phyloP scores from a whole-genome alignment of 1,284 basidiomycete species.

The Tylopilus sp. region DNA sequence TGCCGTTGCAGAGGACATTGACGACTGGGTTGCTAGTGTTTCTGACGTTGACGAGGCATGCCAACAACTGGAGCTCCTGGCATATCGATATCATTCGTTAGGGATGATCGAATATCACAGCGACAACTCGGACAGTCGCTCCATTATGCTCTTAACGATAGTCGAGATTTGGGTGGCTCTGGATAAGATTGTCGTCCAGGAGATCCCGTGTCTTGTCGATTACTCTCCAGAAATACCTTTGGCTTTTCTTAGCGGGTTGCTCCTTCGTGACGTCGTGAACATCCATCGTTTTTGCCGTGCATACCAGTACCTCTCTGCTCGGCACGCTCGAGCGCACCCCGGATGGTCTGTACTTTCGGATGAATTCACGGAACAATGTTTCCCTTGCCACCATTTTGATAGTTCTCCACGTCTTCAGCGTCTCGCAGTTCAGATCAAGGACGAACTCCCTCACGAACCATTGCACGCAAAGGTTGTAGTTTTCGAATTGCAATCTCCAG shows the following conservation, averaged over 20 bases:
- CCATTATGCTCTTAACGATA: not conserved
- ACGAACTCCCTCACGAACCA: not conserved
- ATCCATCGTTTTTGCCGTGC: not conserved
- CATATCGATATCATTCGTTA: not conserved
- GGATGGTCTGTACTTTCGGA: not conserved
- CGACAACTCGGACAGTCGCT: not conserved
- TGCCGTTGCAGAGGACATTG: not conserved
- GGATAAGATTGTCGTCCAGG: not conserved
- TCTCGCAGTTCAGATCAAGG: not conserved
- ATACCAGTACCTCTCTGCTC: not conserved
- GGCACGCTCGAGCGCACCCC: not conserved
- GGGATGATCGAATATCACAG: not conserved
- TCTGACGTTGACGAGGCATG: not conserved
- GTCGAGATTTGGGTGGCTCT: not conserved
- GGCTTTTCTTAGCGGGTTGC: not conserved
- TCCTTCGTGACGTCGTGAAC: not conserved
- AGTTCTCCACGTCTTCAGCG: not conserved
- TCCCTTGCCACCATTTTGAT: constrained; percentile 8
- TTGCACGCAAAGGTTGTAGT: not conserved
- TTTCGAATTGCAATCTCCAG: not conserved
- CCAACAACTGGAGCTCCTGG: not conserved
- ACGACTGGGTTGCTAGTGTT: not conserved
- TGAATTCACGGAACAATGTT: constrained; percentile 26
- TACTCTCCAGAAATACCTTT: not conserved
- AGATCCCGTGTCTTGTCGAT: not conserved